Conservation (phyloP, 208 protist genomes). For the Trypanosoma brucei region DNA sequence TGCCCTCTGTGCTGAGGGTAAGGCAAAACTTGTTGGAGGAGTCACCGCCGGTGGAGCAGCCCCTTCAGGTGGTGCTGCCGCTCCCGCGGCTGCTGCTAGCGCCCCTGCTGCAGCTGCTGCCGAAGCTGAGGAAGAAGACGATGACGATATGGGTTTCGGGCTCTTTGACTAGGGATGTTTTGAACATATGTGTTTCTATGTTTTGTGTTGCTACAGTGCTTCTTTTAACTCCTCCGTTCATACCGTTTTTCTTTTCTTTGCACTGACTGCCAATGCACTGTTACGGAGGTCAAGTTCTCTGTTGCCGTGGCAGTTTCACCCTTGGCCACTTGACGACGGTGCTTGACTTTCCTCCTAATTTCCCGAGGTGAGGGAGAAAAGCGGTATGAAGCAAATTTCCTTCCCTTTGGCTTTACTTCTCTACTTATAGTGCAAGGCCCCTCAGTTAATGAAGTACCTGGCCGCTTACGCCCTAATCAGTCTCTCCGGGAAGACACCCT, state of each 20-base stretch:
- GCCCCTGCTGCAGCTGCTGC: slow-evolving; percentile 48
- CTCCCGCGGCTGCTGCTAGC: slow-evolving; percentile 38
- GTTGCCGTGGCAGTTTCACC: too few species aligned
- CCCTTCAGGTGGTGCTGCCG: slow-evolving; percentile 35
- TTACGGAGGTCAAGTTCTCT: too few species aligned
- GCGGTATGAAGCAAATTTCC: neutral
- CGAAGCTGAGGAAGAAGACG: slow-evolving; percentile 68
- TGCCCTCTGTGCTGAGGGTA: slow-evolving; percentile 79
- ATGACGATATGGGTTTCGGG: slow-evolving; percentile 89
- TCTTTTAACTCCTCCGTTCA: too few species aligned
- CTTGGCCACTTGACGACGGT: too few species aligned
- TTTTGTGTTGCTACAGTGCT: neutral
- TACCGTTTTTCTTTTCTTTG: neutral
- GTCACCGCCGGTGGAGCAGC: slow-evolving; percentile 17
- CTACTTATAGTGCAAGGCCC: slow-evolving; percentile 6
- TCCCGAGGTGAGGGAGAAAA: neutral
- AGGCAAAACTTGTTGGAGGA: slow-evolving; percentile 78
- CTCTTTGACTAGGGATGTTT: slow-evolving; percentile 79
- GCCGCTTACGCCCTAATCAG: slow-evolving; percentile 89
- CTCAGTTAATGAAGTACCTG: slow-evolving; percentile 59
- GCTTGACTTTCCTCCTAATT: too few species aligned
- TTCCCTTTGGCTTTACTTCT: slow-evolving; percentile 7
- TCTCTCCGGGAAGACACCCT: slow-evolving; percentile 79
- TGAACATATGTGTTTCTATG: neutral
- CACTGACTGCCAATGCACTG: neutral